Conservation (phyloP, 2,329 filamentous ascomycete species). For the Aspergillus pseudoglaucus region DNA sequence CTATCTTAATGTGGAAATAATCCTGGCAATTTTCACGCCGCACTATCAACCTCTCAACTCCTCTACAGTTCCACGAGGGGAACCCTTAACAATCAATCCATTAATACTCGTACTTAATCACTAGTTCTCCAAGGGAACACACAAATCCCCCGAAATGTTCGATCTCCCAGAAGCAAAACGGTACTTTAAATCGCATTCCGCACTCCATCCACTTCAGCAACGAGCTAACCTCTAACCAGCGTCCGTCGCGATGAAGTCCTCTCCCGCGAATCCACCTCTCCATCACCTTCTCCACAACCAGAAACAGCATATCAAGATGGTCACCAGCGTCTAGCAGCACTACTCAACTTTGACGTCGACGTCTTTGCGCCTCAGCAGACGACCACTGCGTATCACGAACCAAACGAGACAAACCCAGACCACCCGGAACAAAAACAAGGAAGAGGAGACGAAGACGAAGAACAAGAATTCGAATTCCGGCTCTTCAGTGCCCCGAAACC, state of each 20-base stretch:
- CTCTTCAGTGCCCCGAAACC: conserved; percentile 29
- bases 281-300: conserved; percentile 23
- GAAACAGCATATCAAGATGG: conserved; percentile 22
- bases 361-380: conserved; percentile 5
- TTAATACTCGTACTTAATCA: neutral
- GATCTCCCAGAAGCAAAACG: conserved; percentile 32
- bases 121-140: neutral
- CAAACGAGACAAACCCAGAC: conserved; percentile 3
- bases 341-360: conserved; percentile 28
- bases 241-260: conserved; percentile 32
- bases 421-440: neutral
- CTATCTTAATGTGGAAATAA: neutral
- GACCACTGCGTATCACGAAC: neutral
- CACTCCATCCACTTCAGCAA: neutral
- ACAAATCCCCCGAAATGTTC: conserved; percentile 21
- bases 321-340: conserved; percentile 24
- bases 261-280: conserved; percentile 23
- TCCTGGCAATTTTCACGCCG: neutral
- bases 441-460: conserved; percentile 25
- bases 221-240: conserved; percentile 11
- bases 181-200: conserved; percentile 13
- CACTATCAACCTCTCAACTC: neutral
- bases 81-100: no score
- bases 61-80: neutral
- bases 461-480: conserved; percentile 40